Base-by-base conservation (phyloP, 148 eudicot genomes). In the Polygonum maritimum region DNA sequence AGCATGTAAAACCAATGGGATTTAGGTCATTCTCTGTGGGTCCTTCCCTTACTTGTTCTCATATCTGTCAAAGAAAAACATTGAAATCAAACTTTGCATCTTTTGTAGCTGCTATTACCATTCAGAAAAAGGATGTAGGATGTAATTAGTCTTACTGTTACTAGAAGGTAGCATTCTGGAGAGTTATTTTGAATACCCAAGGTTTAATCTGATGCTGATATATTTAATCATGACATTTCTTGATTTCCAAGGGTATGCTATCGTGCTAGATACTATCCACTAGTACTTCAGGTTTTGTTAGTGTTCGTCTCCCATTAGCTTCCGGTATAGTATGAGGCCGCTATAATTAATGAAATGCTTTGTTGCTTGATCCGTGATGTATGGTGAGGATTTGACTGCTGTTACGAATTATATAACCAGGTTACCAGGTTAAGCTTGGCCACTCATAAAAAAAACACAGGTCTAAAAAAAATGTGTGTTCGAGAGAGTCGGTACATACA, bases 311-410 rank as follows among this genome's bases (percentile, higher is more conserved):
- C 16, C 69, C 38, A 33, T 12, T 35, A 62, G 38, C 69, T 6
- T 33, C 69, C 38, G 4, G 7, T 60, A 19, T 9, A 22, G 36
- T 21, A 58, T 26, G 14, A 26, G 69, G 38, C 38, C 69, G 2
- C 2, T 62, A 22, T 33, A 2, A 11, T 26, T 62, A 11, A 31
- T 21, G 38, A 33, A 62, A 26, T 31, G 36, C 14, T 26, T 62
- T 62, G 69, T 26, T 62, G 36, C 69, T 62, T 26, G 39, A 57
- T 22, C 63, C 19, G 63, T 57, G 67, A 58, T 58, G 67, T 58
- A 58, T 58, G 67, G 67, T 58, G 44, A 65, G 40, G 41, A 14
- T 1, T 65, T 33, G 41, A 65, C 70, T 65, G 40, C 40, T 33
- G 35, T 67, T 67, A 67, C 19, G 7, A 33, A 67, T 36, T 67